Percentiles rank a stretch among this genome's conserved stretches.
Evolutionary conservation across 2,329 filamentous ascomycete species (phyloP).

Genomic region (Arachnomyces sp.): DNA sequence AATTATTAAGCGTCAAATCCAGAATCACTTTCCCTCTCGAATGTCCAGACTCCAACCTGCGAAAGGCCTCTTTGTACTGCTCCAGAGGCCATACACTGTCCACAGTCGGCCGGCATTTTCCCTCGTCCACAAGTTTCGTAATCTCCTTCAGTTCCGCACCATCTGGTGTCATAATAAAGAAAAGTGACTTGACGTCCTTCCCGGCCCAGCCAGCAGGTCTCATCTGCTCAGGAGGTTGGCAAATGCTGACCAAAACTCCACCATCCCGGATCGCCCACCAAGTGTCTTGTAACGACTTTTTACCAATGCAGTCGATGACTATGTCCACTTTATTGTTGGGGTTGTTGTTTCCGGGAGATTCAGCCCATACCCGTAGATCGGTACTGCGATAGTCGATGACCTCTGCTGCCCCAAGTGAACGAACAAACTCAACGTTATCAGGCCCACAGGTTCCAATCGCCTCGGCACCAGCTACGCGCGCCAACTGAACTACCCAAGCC

Average conservation of each 20-base stretch:
- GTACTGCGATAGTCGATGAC: conserved; percentile 34
- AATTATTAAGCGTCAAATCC: conserved; percentile 14
- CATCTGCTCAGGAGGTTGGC: conserved; percentile 26
- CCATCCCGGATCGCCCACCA: conserved; percentile 34
- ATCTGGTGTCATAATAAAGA: conserved; percentile 36
- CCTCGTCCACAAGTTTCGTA: conserved; percentile 32
- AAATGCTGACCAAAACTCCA: conserved; percentile 34
- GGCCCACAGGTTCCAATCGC: conserved; percentile 34
- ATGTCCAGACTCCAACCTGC: conserved; percentile 31
- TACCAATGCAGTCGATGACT: conserved; percentile 39
- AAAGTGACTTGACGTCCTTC: conserved; percentile 25
- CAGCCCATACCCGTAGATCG: conserved; percentile 26
- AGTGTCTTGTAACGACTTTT: conserved; percentile 30
- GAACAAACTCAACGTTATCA: conserved; percentile 33
- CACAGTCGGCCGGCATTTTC: conserved; percentile 26
- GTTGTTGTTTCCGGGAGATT: conserved; percentile 12
- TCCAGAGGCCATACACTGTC: conserved; percentile 37
- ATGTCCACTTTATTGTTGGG: conserved; percentile 31
- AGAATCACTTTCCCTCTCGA: conserved; percentile 38
- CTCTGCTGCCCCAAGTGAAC: conserved; percentile 32
- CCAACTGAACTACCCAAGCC: conserved; percentile 37
- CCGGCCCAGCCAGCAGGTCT: conserved; percentile 19
- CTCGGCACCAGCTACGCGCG: conserved; percentile 27
- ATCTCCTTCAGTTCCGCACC: conserved; percentile 30
- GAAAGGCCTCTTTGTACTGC: conserved; percentile 32